Conservation (phyloP, 345 rosid species). For the Hibiscus syriacus region DNA sequence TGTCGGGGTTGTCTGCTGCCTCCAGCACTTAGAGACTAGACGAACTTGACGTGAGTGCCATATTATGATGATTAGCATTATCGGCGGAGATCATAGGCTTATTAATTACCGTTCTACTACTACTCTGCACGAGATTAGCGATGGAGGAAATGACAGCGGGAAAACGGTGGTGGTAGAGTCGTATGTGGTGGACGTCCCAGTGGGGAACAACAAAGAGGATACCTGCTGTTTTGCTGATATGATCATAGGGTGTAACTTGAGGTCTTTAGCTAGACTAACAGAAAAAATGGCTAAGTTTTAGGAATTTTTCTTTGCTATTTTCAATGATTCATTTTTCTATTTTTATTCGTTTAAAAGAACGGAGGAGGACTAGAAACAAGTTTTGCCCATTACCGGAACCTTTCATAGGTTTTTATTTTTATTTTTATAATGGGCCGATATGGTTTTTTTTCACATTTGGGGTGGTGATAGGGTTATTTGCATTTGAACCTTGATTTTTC, state of each 20-base stretch:
- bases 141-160: slow-evolving; percentile 8
- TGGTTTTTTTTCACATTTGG: too few relatives aligned
- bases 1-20: slow-evolving; percentile 52
- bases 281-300: too few relatives aligned
- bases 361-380: not conserved
- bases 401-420: too few relatives aligned
- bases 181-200: slow-evolving; percentile 58
- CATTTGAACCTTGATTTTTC: too few relatives aligned
- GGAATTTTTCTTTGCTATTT: not conserved
- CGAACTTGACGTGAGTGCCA: slow-evolving; percentile 50
- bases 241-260: slow-evolving; percentile 51
- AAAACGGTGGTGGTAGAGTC: slow-evolving; percentile 51
- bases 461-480: too few relatives aligned
- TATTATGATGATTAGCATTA: slow-evolving; percentile 46
- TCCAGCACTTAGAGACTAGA: slow-evolving; percentile 57
- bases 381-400: not conserved
- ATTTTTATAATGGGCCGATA: too few relatives aligned
- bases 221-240: slow-evolving; percentile 42
- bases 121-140: slow-evolving; percentile 25
- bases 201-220: slow-evolving; percentile 56
- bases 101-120: slow-evolving; percentile 44
- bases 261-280: too few relatives aligned
- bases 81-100: slow-evolving; percentile 65
- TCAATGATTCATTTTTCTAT: too few relatives aligned
- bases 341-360: too few relatives aligned